Percentiles rank a stretch among this genome's conserved stretches.
phyloP scores from a whole-genome alignment of 371 early-diverging fungal species.

The Agmasoma carcini region DNA sequence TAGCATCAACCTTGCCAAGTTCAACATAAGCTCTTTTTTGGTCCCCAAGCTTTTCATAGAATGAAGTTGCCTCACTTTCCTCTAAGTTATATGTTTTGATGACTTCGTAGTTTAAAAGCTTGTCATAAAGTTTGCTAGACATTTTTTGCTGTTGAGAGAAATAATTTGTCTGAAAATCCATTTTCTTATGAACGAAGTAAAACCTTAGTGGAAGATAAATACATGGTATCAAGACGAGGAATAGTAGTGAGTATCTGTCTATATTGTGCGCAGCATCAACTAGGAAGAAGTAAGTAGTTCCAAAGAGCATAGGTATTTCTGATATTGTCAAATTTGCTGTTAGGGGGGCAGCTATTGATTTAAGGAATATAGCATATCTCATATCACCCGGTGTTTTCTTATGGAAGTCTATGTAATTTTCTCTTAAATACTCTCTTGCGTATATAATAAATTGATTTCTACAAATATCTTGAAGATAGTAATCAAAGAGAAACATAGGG shows the following conservation, averaged over 20 bases:
- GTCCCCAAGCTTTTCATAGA: constrained; percentile 12
- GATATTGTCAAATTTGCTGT: constrained; percentile 22
- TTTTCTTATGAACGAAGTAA: constrained; percentile 24
- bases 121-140: constrained; percentile 20
- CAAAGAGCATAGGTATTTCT: constrained; percentile 14
- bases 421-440: constrained; percentile 24
- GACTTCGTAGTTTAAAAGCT: constrained; percentile 40
- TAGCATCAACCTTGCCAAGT: constrained; percentile 1
- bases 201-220: constrained; percentile 19
- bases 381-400: constrained; percentile 34
- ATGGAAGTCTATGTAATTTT: constrained; percentile 27
- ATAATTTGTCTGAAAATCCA: constrained; percentile 20
- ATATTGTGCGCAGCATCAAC: constrained; percentile 1
- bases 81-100: constrained; percentile 45
- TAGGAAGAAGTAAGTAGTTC: constrained; percentile 7
- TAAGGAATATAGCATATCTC: constrained; percentile 24
- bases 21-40: constrained; percentile 1
- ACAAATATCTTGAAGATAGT: constrained; percentile 20
- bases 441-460: constrained; percentile 14
- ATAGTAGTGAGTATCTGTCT: not conserved
- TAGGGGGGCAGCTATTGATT: constrained; percentile 24
- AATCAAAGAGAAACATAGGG: constrained; percentile 23
- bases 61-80: constrained; percentile 22
- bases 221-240: constrained; percentile 20
- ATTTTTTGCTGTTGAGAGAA: constrained; percentile 19